These are phyloP conservation scores for Cytospora piceicola DNA, from an alignment of 2,329 filamentous ascomycete species.

Conservation along the genomic window DNA sequence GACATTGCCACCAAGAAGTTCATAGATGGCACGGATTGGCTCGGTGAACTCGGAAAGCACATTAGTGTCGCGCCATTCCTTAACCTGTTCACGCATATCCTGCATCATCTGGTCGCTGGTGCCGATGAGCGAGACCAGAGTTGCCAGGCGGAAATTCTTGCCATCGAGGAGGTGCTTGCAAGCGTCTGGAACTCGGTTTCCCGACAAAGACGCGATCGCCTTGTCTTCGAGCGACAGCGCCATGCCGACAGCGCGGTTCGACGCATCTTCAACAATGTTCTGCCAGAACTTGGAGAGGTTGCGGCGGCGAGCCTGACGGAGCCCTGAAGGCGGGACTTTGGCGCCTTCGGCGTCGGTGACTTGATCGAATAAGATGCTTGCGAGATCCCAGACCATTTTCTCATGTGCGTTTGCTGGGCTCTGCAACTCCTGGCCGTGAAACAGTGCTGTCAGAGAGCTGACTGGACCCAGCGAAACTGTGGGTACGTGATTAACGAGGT, in stretches of 20 bases:
- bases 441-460: conserved; percentile 55
- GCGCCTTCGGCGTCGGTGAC: conserved; percentile 43
- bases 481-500: conserved; percentile 61
- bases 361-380: conserved; percentile 85
- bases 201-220: conserved; percentile 78
- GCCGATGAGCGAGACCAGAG: conserved; percentile 81
- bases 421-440: conserved; percentile 42
- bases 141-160: conserved; percentile 82
- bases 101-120: conserved; percentile 69
- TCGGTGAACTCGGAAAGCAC: conserved; percentile 87
- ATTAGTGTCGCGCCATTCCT: conserved; percentile 81
- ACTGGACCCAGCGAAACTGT: conserved; percentile 53
- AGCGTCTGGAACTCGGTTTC: conserved; percentile 78
- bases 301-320: conserved; percentile 55
- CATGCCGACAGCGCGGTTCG: conserved; percentile 58
- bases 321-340: conserved; percentile 19
- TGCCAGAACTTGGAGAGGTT: conserved; percentile 71
- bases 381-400: conserved; percentile 80
- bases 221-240: conserved; percentile 76
- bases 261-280: conserved; percentile 65
- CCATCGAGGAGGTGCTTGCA: conserved; percentile 77
- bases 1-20: conserved; percentile 86
- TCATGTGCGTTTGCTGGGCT: conserved; percentile 58
- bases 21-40: conserved; percentile 83
- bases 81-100: conserved; percentile 79